Evolutionary conservation across 192 early-diverging fungal genomes (phyloP), one percentile per base, ranked within the genome.

Genomic region (Coemansia sp.): DNA sequence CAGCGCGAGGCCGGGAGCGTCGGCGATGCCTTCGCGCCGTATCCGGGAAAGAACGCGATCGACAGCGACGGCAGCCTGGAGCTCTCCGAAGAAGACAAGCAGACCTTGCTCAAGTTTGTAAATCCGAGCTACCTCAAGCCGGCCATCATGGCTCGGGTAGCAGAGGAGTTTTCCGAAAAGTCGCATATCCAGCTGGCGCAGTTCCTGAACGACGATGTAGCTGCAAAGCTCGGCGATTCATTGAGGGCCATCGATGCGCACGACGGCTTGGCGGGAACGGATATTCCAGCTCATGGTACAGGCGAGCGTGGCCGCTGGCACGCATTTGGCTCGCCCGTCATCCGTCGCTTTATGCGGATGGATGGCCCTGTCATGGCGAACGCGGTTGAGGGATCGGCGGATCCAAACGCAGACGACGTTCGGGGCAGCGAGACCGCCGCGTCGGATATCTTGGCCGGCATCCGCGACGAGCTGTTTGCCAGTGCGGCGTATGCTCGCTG

Each of bases 61-160:
- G 34, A 50, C 20, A 65, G 67, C 16, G 62, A 64, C 18, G 68
- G 70, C 5, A 39, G 62, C 10, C 59, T 65, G 18, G 55, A 57
- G 22, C 63, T 88, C 8, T 69, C 75, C 4, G 76, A 81, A 20
- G 64, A 73, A 2, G 88, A 89, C 55, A 52, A 82, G n/a, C 58
- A 39, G 14, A 42, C 67, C 7, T 69, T 91, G 49, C 47, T 56
- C 10, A 62, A 69, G 55, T 88, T 79, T 65, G 65, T 91, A 54
- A 89, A 90, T 60, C 85, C 88, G 22, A 67, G 76, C 23, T 93
- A 91, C 67, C 74, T 93, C 42, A 65, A 79, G 19, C 55, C 65
- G 2, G 54, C 55, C 16, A 68, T 78, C 51, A 61, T 90, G 29
- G 32, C 46, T 19, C 78, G 86, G 66, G 82, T 90, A 5, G 75